Evolutionary conservation across 345 rosid genomes (phyloP).

Genomic region (Eucalyptus regnans): DNA sequence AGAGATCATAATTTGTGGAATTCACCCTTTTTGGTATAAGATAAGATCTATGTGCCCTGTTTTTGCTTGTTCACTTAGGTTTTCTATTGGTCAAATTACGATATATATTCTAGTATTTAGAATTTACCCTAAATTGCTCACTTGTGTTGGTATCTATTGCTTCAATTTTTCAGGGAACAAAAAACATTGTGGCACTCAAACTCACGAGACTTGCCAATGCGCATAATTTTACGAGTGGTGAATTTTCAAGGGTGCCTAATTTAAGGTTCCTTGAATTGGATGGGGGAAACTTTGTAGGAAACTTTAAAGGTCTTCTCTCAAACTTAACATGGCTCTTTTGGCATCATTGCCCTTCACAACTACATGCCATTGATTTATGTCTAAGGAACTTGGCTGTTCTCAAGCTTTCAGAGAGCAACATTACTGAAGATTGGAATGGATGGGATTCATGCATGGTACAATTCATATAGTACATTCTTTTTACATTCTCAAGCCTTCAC

Average conservation of each 20-base stretch:
- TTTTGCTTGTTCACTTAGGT: too few relatives aligned
- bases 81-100: too few relatives aligned
- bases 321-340: not conserved
- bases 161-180: not conserved
- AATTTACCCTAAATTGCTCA: not conserved
- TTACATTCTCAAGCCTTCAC: not conserved
- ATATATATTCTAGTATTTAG: too few relatives aligned
- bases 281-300: not conserved
- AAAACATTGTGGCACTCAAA: not conserved
- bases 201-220: not conserved
- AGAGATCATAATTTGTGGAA: not conserved
- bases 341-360: not conserved
- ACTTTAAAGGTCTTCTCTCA: not conserved
- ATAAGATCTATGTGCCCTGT: too few relatives aligned
- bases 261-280: not conserved
- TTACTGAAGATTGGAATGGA: not conserved
- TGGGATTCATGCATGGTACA: not conserved
- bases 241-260: not conserved
- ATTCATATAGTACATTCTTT: fast-evolving
- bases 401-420: not conserved
- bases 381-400: not conserved
- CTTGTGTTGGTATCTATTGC: not conserved
- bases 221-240: not conserved
- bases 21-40: not conserved
- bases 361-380: not conserved